Evolutionary conservation across 352 stramenopile genomes (phyloP), one percentile per base, ranked within the genome.

Genomic region (Pythium graminicola): DNA sequence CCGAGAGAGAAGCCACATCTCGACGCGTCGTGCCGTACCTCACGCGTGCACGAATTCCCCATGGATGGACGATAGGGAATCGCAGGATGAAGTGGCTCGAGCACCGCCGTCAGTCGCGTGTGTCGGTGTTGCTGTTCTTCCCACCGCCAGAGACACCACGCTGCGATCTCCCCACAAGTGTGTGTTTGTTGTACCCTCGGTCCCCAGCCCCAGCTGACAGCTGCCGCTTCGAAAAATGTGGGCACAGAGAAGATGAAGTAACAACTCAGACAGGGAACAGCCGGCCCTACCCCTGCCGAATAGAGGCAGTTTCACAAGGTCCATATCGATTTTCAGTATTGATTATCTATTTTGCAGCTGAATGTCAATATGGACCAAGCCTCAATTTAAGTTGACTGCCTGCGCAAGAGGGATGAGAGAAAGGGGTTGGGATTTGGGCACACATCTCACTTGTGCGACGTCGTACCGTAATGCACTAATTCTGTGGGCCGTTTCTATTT

Each of bases 11-110:
- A 14, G n/a, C n/a, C n/a, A n/a, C n/a, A n/a, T n/a, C n/a, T n/a
- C n/a, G n/a, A n/a, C n/a, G n/a, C n/a, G n/a, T n/a, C n/a, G n/a
- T n/a, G n/a, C n/a, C 54, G 6, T 42, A 66, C 58, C 52, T 66
- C 58, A 24, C 58, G 51, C 51, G 58, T 66, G 51, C 58, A 66
- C 2, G 60, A 67, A 49, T 67, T 67, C 42, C 60, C 60, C 60
- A 64, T 67, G 27, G n/a, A n/a, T n/a, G n/a, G 27, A 31, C 31
- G n/a, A n/a, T n/a, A n/a, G n/a, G n/a, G n/a, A n/a, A n/a, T n/a
- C n/a, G n/a, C n/a, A n/a, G n/a, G n/a, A n/a, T n/a, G n/a, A n/a
- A n/a, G n/a, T n/a, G n/a, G n/a, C n/a, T n/a, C n/a, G n/a, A n/a
- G n/a, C n/a, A n/a, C n/a, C n/a, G n/a, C n/a, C n/a, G n/a, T n/a